A percentile compares a stretch with the other conserved stretches of the same genome.
Conservation (phyloP, 192 early-diverging fungal genomes). For the Coemansia sp. region DNA sequence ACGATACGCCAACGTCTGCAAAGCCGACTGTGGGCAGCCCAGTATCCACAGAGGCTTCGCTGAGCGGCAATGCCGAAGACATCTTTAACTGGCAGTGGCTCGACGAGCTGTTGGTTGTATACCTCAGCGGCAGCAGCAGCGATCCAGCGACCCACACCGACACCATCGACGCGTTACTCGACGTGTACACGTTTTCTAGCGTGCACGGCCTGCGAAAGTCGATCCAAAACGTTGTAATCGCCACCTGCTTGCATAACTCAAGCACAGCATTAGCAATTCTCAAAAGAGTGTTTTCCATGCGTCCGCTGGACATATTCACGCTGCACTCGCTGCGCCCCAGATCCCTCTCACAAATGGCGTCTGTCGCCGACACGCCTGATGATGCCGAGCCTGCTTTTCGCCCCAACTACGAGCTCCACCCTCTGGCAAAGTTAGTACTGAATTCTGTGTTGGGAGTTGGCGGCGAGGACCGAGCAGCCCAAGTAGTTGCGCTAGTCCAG, state of each 20-base stretch:
- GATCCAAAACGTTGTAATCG: conserved; percentile 18
- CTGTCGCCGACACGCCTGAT: neutral
- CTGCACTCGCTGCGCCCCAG: conserved; percentile 37
- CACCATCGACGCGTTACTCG: conserved; percentile 36
- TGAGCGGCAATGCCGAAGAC: neutral
- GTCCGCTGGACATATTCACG: conserved; percentile 37
- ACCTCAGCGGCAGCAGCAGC: conserved; percentile 10
- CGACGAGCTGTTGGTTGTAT: conserved; percentile 19
- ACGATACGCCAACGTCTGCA: neutral
- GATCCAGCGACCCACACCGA: conserved; percentile 7
- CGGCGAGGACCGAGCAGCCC: neutral
- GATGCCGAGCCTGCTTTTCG: conserved; percentile 23
- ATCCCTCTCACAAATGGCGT: conserved; percentile 3
- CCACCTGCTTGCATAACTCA: conserved; percentile 15
- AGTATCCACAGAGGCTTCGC: neutral
- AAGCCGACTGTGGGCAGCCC: neutral
- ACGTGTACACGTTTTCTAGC: conserved; percentile 41
- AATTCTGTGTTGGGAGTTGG: conserved; percentile 9
- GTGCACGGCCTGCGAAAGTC: conserved; percentile 21
- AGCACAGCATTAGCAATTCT: conserved; percentile 2
- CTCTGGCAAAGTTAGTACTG: conserved; percentile 19
- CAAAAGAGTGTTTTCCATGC: conserved; percentile 14
- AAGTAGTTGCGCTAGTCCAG: conserved; percentile 10
- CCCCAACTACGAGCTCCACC: conserved; percentile 34
- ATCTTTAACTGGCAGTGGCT: conserved; percentile 38